phyloP scores from a whole-genome alignment of 352 stramenopile genomes.

The Phytophthora europaea region DNA sequence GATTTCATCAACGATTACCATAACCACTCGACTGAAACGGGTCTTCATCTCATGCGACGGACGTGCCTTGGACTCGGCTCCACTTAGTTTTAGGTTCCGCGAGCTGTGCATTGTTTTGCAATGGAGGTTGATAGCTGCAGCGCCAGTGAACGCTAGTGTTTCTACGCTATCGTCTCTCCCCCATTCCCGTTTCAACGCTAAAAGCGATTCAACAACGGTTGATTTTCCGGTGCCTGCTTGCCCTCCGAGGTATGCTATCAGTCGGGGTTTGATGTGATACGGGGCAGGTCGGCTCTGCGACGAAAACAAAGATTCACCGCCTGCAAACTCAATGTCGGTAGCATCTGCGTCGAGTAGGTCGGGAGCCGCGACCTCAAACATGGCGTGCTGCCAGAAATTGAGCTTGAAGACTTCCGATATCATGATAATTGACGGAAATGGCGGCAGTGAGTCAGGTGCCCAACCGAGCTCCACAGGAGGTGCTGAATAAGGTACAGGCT shows the following conservation, averaged over 20 bases:
- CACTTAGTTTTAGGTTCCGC: slow-evolving; percentile 16
- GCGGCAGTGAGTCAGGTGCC: too few species aligned
- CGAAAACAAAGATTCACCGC: too few species aligned
- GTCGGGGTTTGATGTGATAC: slow-evolving; percentile 8
- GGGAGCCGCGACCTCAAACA: slow-evolving; percentile 32
- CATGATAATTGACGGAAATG: too few species aligned
- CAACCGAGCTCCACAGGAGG: too few species aligned
- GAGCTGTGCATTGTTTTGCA: background rate
- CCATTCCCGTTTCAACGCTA: slow-evolving; percentile 10
- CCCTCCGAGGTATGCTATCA: slow-evolving; percentile 15
- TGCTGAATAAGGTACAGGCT: too few species aligned
- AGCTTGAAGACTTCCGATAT: too few species aligned
- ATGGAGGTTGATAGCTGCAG: slow-evolving; percentile 23
- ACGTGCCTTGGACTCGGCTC: background rate
- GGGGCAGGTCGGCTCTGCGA: background rate
- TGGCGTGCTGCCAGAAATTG: slow-evolving; percentile 22
- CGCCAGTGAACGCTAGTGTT: slow-evolving; percentile 13
- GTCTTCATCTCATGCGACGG: slow-evolving; percentile 28
- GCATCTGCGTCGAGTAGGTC: slow-evolving; percentile 33
- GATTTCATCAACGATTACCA: slow-evolving; percentile 44
- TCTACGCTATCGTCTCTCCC: slow-evolving; percentile 6
- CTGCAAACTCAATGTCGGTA: slow-evolving; percentile 6
- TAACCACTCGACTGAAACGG: slow-evolving; percentile 11
- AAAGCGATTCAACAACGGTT: slow-evolving; percentile 5
- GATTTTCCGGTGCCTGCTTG: slow-evolving; percentile 16